Conservation (phyloP, 805 yeast genomes). For the Candida andamanensis region DNA sequence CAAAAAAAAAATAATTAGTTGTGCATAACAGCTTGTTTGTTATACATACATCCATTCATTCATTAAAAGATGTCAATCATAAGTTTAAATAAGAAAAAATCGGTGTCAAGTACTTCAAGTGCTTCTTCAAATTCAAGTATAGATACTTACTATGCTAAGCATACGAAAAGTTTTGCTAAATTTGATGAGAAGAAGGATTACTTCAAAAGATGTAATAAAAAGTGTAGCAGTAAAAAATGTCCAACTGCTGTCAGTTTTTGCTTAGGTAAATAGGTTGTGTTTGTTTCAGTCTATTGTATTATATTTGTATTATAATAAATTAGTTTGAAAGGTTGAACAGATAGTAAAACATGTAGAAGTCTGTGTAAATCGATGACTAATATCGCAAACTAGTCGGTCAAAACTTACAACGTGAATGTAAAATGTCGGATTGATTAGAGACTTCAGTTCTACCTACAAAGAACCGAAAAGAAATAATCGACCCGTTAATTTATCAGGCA, state of each 20-base stretch:
- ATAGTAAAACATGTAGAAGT: neutral
- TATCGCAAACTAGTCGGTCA: too few relatives aligned
- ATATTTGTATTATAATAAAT: slow-evolving; percentile 8
- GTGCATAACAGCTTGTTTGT: too few relatives aligned
- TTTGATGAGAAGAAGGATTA: slow-evolving; percentile 45
- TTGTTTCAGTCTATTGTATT: too few relatives aligned
- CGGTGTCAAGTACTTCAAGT: slow-evolving; percentile 19
- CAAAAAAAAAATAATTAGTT: too few relatives aligned
- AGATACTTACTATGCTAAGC: slow-evolving; percentile 8
- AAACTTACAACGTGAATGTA: too few relatives aligned
- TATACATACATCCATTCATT: neutral
- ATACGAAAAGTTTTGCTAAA: slow-evolving; percentile 22
- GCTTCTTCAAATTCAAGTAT: slow-evolving; percentile 11
- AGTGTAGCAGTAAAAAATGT: slow-evolving; percentile 18
- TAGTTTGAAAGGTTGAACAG: neutral
- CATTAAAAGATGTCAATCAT: slow-evolving; percentile 15
- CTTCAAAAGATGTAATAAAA: slow-evolving; percentile 30
- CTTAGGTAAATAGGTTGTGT: slow-evolving; percentile 36
- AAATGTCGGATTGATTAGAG: too few relatives aligned
- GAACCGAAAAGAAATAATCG: too few relatives aligned
- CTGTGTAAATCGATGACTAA: too few relatives aligned
- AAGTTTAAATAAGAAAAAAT: slow-evolving; percentile 19
- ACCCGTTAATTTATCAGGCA: slow-evolving; percentile 25
- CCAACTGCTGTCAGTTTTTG: slow-evolving; percentile 36
- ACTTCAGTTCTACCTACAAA: too few relatives aligned